Evolutionary conservation across 1,284 basidiomycete species (phyloP), one percentile per base, ranked within the genome.

Genomic region (Ustilago cynodontis): DNA sequence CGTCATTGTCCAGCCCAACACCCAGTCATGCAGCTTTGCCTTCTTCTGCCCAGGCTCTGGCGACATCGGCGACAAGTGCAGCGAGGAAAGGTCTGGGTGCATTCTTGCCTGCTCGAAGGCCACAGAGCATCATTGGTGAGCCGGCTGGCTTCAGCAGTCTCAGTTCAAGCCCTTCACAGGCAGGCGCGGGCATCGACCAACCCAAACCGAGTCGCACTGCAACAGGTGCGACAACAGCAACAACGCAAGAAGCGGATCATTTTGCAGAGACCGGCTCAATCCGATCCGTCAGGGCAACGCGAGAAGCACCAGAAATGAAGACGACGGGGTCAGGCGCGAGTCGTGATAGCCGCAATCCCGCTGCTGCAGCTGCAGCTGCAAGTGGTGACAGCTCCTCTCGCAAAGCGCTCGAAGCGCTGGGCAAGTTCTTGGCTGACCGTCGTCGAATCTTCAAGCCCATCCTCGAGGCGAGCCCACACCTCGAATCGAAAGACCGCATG

Each of bases 381-480:
- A 39, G 33, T 31, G 52, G 51, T 14, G 65, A 67, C 22, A 10
- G 51, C 18, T 64, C 69, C 0, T 70, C 63, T 14, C 69, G 68
- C 63, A 67, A 71, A 47, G 65, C 82, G 7, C 69, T 85, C 8
- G 80, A 84, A 31, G 82, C 82, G 2, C 77, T 86, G 11, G 82
- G 81, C 16, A 77, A 83, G 35, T 86, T 84, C 54, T 77, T 86
- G 24, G 82, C 81, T 5, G 85, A 86, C 51, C 77, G 85, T 29
- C 77, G 85, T 35, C 71, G 85, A 9, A 80, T 86, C 59, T 80
- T 84, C 65, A 82, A 81, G 54, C 77, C 81, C 16, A 70, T 81
- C n/a, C 65, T 81, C 10, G 81, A 81, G 31, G 33, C 71, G 16
- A 59, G 54, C 31, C 69, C 62, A 35, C 71, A 59, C 33, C 72